A percentile compares a stretch with the other conserved stretches of the same genome.
Evolutionary conservation across 1,139 yeast species (phyloP).

Genomic region (Suhomyces choctaworum): DNA sequence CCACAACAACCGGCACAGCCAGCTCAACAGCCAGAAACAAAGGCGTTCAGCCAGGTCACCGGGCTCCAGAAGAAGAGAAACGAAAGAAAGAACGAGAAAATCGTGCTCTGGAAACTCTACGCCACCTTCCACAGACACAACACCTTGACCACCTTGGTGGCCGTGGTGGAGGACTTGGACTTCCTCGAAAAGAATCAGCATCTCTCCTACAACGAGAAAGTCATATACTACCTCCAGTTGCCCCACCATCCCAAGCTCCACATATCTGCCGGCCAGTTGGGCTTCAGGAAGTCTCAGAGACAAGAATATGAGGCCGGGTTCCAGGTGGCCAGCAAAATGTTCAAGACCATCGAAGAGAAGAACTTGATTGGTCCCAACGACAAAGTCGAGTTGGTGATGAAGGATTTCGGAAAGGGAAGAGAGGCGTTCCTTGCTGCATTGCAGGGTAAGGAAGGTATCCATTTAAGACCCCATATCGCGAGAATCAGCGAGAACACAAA

Average conservation of each 20-base stretch:
- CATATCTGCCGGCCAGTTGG: conserved; percentile 70
- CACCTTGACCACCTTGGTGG: conserved; percentile 74
- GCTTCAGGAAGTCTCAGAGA: conserved; percentile 76
- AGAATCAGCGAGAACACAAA: conserved; percentile 77
- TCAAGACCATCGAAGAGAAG: conserved; percentile 65
- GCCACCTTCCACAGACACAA: conserved; percentile 80
- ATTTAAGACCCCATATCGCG: conserved; percentile 60
- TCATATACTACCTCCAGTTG: conserved; percentile 73
- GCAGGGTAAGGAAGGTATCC: conserved; percentile 84
- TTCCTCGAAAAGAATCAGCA: conserved; percentile 57
- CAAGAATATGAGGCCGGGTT: conserved; percentile 95
- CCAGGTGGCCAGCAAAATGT: conserved; percentile 76
- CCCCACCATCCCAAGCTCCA: conserved; percentile 74
- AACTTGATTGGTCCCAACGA: conserved; percentile 51
- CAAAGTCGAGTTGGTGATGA: conserved; percentile 70
- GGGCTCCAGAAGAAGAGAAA: conserved; percentile 8
- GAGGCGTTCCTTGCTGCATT: conserved; percentile 83
- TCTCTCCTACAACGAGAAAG: conserved; percentile 69
- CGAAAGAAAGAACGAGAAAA: conserved; percentile 28
- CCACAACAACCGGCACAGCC: conserved; percentile 3
- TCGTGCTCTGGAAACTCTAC: conserved; percentile 67
- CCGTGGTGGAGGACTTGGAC: conserved; percentile 66
- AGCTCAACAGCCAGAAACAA: not conserved
- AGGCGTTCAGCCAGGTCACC: conserved; percentile 12
- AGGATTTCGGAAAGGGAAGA: conserved; percentile 87